Conservation (phyloP, 495 filamentous ascomycete genomes). For the Neurospora terricola region DNA sequence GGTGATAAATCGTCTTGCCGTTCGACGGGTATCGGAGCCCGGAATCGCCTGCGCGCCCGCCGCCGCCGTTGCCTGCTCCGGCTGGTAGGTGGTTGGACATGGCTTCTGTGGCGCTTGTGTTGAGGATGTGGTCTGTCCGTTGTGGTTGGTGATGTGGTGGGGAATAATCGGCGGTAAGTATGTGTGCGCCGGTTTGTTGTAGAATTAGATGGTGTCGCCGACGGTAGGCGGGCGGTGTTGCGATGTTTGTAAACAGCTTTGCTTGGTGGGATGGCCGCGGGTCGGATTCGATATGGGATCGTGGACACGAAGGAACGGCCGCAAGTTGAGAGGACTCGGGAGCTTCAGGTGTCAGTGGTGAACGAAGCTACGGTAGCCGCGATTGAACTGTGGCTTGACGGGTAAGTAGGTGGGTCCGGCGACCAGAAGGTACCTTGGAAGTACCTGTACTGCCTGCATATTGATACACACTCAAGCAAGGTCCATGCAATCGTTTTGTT, state of each 20-base stretch:
- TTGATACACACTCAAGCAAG: too few relatives aligned
- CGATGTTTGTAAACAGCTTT: not conserved
- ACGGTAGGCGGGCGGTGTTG: not conserved
- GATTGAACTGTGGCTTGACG: not conserved
- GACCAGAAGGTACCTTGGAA: not conserved
- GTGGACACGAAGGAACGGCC: not conserved
- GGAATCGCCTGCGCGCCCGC: constrained; percentile 18
- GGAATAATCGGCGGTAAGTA: not conserved
- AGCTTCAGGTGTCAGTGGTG: not conserved
- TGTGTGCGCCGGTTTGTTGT: not conserved
- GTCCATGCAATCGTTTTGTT: not conserved
- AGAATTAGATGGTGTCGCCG: not conserved
- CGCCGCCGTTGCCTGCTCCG: not conserved
- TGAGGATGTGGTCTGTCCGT: not conserved
- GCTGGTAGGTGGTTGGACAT: constrained; percentile 1
- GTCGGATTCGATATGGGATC: not conserved
- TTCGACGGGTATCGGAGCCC: constrained; percentile 91
- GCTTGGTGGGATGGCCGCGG: not conserved
- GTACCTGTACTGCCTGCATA: not conserved
- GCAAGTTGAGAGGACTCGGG: not conserved
- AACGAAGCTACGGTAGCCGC: not conserved
- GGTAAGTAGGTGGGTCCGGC: not conserved
- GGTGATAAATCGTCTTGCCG: constrained; percentile 96
- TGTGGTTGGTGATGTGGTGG: not conserved
- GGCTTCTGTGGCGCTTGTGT: not conserved